These are phyloP conservation scores for Athelia psychrophila DNA, from an alignment of 1,284 basidiomycete species.

Conservation along the genomic window DNA sequence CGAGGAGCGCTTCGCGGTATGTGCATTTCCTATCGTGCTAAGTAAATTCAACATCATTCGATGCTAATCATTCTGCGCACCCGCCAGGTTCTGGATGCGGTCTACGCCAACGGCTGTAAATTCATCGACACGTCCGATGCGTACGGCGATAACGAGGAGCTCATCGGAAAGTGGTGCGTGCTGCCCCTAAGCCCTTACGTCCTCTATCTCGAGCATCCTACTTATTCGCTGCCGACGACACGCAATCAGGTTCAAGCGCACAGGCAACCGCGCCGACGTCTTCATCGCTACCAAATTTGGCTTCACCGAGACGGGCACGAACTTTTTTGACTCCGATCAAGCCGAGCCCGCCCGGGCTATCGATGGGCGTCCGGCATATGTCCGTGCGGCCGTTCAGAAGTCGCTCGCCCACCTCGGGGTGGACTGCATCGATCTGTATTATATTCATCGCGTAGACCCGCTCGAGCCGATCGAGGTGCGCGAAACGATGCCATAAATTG, in stretches of 20 bases:
- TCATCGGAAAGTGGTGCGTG: slow-evolving; percentile 40
- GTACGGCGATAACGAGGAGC: slow-evolving; percentile 42
- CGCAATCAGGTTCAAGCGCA: slow-evolving; percentile 36
- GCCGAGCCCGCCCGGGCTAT: not conserved
- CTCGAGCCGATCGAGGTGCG: slow-evolving; percentile 30
- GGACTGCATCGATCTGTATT: not conserved
- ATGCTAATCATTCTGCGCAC: not conserved
- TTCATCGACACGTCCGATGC: slow-evolving; percentile 42
- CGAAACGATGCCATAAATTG: not conserved
- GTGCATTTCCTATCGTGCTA: not conserved
- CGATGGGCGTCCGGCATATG: not conserved
- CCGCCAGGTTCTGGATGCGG: slow-evolving; percentile 41
- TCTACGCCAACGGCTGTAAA: slow-evolving; percentile 33
- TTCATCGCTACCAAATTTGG: slow-evolving; percentile 28
- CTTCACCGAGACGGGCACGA: no score
- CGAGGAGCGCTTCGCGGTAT: slow-evolving; percentile 7
- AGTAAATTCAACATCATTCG: not conserved
- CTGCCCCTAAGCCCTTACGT: slow-evolving; percentile 31
- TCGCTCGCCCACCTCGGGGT: not conserved
- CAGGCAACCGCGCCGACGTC: slow-evolving; percentile 36
- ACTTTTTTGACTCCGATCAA: not conserved
- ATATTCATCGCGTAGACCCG: slow-evolving; percentile 25
- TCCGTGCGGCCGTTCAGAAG: not conserved
- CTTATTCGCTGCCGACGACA: no score
- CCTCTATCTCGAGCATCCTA: no score